Percentiles rank a stretch among this genome's conserved stretches.
Evolutionary conservation across 2,329 filamentous ascomycete genomes (phyloP).

Genomic region (Aspergillus udagawae): DNA sequence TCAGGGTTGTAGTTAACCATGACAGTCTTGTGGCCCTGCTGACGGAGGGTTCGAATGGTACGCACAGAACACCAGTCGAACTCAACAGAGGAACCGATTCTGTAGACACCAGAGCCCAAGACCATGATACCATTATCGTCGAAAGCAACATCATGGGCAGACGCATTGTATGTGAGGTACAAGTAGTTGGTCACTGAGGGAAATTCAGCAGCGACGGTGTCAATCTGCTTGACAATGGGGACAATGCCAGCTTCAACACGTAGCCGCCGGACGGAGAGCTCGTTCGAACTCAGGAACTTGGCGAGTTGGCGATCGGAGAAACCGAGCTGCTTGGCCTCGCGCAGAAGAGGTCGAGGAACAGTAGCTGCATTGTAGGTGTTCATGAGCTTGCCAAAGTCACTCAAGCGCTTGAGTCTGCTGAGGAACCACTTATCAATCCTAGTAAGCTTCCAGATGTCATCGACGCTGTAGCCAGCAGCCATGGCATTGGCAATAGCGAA

Average conservation of each 20-base stretch:
- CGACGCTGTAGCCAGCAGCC: constrained; percentile 86
- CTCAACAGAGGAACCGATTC: constrained; percentile 95
- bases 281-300: constrained; percentile 91
- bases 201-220: constrained; percentile 96
- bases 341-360: constrained; percentile 62
- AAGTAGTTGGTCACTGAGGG: constrained; percentile 93
- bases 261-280: constrained; percentile 79
- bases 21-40: constrained; percentile 83
- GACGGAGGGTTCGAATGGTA: constrained; percentile 83
- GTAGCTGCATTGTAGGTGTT: constrained; percentile 64
- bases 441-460: constrained; percentile 97
- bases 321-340: constrained; percentile 85
- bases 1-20: constrained; percentile 97
- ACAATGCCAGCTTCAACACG: constrained; percentile 81
- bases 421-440: constrained; percentile 99
- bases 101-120: constrained; percentile 89
- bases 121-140: constrained; percentile 94
- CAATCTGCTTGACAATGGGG: constrained; percentile 95
- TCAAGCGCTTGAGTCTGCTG: constrained; percentile 82
- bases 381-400: constrained; percentile 81
- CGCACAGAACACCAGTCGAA: constrained; percentile 99
- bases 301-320: constrained; percentile 93
- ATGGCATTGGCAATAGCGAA: constrained; percentile 98
- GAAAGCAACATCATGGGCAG: constrained; percentile 77
- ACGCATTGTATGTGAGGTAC: constrained; percentile 92